Evolutionary conservation across 495 filamentous ascomycete genomes (phyloP).

Genomic region (Aspergillus nidulans): DNA sequence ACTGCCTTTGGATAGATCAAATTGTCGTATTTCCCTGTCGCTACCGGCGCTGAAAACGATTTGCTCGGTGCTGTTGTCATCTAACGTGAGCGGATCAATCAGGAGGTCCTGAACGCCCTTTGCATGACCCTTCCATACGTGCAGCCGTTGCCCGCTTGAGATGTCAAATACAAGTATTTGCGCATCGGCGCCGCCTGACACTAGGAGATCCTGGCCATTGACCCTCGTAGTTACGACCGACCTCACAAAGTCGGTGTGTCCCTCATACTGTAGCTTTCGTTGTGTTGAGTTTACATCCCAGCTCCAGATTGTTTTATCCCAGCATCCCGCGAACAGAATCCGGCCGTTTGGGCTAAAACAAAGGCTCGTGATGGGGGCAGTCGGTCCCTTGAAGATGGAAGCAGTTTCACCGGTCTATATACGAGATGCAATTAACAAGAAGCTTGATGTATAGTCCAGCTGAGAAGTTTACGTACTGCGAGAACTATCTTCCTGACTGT

Average conservation of each 20-base stretch:
- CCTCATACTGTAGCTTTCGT: conserved; percentile 56
- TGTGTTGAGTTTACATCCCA: conserved; percentile 61
- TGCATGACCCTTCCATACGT: conserved; percentile 73
- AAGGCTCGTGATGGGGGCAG: conserved; percentile 73
- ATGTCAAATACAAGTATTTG: conserved; percentile 81
- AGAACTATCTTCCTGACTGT: conserved; percentile 66
- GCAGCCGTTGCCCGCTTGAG: conserved; percentile 58
- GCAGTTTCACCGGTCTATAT: conserved; percentile 46
- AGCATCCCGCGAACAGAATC: conserved; percentile 78
- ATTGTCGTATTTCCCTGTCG: conserved; percentile 76
- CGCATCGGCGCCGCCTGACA: conserved; percentile 84
- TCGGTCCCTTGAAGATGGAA: conserved; percentile 66
- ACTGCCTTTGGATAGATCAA: conserved; percentile 39
- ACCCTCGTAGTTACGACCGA: conserved; percentile 53
- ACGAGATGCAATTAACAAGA: conserved; percentile 4
- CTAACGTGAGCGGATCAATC: conserved; percentile 57
- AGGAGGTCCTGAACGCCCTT: conserved; percentile 71
- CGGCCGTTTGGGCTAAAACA: conserved; percentile 58
- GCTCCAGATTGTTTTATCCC: conserved; percentile 88
- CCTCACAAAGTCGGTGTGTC: conserved; percentile 91
- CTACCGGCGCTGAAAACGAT: conserved; percentile 74
- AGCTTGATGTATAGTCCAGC: neutral
- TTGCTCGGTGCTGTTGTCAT: conserved; percentile 35
- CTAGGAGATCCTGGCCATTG: conserved; percentile 58
- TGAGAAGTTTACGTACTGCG: conserved; percentile 58